These are phyloP conservation scores for Hymenoscyphus scutula DNA, from an alignment of 2,329 filamentous ascomycete genomes.

Conservation along the genomic window DNA sequence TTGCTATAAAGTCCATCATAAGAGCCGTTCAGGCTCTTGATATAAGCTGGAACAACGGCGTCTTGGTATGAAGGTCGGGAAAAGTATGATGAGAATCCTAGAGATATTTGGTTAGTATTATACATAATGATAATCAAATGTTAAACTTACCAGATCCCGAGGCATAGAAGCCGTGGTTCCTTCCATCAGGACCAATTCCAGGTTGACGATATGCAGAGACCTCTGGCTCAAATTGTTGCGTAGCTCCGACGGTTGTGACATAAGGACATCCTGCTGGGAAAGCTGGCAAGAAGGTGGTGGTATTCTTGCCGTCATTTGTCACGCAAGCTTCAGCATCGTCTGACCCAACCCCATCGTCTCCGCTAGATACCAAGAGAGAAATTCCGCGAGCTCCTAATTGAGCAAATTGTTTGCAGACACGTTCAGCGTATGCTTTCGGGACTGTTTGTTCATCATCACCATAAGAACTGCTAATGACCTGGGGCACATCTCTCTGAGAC, in stretches of 20 bases:
- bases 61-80: conserved; percentile 46
- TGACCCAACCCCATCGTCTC: conserved; percentile 49
- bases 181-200: conserved; percentile 37
- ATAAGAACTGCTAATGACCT: conserved; percentile 56
- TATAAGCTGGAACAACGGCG: conserved; percentile 41
- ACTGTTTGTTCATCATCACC: conserved; percentile 58
- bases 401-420: conserved; percentile 53
- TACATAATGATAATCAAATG: background rate
- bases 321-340: conserved; percentile 41
- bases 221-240: conserved; percentile 25
- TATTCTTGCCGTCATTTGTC: conserved; percentile 56
- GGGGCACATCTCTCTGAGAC: conserved; percentile 47
- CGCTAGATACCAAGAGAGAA: conserved; percentile 49
- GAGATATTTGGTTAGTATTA: background rate
- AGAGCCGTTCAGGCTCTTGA: conserved; percentile 42
- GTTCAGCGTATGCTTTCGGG: conserved; percentile 49
- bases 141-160: conserved; percentile 44
- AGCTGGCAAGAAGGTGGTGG: conserved; percentile 49
- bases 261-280: conserved; percentile 51
- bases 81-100: conserved; percentile 4
- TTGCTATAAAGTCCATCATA: conserved; percentile 47
- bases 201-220: conserved; percentile 34
- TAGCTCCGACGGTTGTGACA: conserved; percentile 27
- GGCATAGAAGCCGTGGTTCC: conserved; percentile 35
- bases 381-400: conserved; percentile 52